Conservation (phyloP, 2,329 filamentous ascomycete genomes). For the Colletotrichum lupini region DNA sequence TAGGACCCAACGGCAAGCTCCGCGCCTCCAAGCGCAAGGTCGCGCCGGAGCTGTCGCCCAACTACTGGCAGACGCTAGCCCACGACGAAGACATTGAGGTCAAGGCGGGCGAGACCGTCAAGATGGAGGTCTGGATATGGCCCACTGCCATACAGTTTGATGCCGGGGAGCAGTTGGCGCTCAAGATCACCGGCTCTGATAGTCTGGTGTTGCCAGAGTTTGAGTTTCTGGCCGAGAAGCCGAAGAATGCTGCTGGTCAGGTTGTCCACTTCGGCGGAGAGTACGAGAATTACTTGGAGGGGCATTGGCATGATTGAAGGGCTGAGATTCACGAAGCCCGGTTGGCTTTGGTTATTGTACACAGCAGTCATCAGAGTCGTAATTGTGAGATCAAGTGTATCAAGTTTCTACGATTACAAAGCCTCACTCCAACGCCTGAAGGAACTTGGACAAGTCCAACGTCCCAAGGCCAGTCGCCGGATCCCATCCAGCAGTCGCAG, state of each 20-base stretch:
- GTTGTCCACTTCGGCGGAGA: neutral
- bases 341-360: neutral
- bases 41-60: neutral
- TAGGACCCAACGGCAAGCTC: conserved; percentile 7
- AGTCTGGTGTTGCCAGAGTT: neutral
- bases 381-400: no score
- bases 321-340: neutral
- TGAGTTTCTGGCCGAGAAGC: neutral
- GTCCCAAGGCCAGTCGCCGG: conserved; percentile 12
- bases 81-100: neutral
- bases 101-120: neutral
- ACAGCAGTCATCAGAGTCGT: no score
- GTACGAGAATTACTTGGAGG: neutral
- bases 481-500: conserved; percentile 14
- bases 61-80: conserved; percentile 5
- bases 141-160: conserved; percentile 11
- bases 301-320: neutral
- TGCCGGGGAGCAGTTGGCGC: neutral
- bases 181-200: neutral
- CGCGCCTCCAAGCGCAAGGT: neutral
- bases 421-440: neutral
- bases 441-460: conserved; percentile 13
- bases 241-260: neutral
- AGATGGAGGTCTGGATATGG: conserved; percentile 14
- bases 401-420: no score